Evolutionary conservation across 768 basidiomycete species (phyloP), one percentile per base, ranked within the genome.

Genomic region (Panaeolus cyanescens): DNA sequence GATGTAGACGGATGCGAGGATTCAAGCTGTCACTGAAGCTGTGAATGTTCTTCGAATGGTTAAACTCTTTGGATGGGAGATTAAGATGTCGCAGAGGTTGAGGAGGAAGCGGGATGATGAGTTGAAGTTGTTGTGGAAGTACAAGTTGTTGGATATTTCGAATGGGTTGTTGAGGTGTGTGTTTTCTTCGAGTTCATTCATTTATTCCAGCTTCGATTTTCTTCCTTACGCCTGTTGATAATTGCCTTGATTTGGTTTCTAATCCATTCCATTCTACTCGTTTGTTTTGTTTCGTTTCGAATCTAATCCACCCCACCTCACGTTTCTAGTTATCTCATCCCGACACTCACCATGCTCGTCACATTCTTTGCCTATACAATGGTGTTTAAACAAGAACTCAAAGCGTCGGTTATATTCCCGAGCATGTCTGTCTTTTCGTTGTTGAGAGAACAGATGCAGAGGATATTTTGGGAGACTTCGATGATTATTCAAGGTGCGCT

Each of bases 51-150:
- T 88, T n/a, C 81, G 88, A 15, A 89, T 90, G 84, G 77, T 90
- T 68, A 91, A 91, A 72, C 74, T 91, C 42, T 90, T 92, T 65
- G 90, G 80, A 8, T 83, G 90, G 82, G 81, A 87, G 79, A 79
- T 81, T 59, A 80, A 83, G 54, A 81, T 89, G 67, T 75, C 81
- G 22, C 70, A 79, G 10, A 78, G 79, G 56, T 76, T 93, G 53
- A 72, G 78, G n/a, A 79, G 80, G 31, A 85, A 85, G 65, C 81
- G 91, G 62, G 82, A 88, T 42, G 81, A 81, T 3, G 91, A 93
- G 70, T 72, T 93, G 17, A 60, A 67, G 4, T 82, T 79, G 71
- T 75, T 88, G 36, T 82, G 80, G 77, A 83, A 81, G 67, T 74
- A 80, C 53, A 82, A 85, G 67, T 65, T 64, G 10, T 58, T 58